Evolutionary conservation across 2,329 filamentous ascomycete genomes (phyloP), one percentile per base, ranked within the genome.

Genomic region (Phaeophleospora eucalypticola): DNA sequence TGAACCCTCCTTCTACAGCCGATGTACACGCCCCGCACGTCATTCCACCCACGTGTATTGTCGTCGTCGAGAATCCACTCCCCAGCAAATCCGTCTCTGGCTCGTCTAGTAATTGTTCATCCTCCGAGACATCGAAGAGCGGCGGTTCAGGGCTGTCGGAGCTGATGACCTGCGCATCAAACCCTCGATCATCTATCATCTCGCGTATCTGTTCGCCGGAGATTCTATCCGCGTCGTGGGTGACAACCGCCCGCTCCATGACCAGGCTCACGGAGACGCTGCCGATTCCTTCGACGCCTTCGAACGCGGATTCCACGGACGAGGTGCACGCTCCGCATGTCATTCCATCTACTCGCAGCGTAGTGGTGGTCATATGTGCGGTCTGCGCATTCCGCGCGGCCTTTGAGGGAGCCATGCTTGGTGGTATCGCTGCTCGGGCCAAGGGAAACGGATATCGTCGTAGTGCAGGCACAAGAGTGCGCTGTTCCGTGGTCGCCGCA

Each of bases 11-110:
- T 76, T 97, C 91, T 58, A 98, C 85, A n/a, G 93, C 85, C 36
- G 90, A 94, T 20, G 91, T 96, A 67, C 93, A 98, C 58, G 91
- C 86, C 64, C 91, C 90, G 71, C 93, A 98, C 55, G 77, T 79
- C 74, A 78, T 98, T 58, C 93, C 93, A 57, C 86, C 89, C 34
- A 98, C 86, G 62, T 85, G 87, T 51, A 98, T 72, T 16, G 90
- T 96, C 24, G 93, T 97, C 10, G 87, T 95, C 33, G 88, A 88
- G 82, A 94, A 86, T 65, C 56, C 60, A 7, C 91, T 86, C 65
- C 52, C 51, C 29, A 60, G 39, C 6, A 58, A 43, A 14, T 51
- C 43, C 3, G 50, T 53, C 15, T 49, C 52, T 10, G 57, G 56
- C 17, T 57, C 54, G 12, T 50, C 52, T 36, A 38, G 36, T 41